Evolutionary conservation across 805 yeast genomes (phyloP).

Genomic region (Candida manassasensis): DNA sequence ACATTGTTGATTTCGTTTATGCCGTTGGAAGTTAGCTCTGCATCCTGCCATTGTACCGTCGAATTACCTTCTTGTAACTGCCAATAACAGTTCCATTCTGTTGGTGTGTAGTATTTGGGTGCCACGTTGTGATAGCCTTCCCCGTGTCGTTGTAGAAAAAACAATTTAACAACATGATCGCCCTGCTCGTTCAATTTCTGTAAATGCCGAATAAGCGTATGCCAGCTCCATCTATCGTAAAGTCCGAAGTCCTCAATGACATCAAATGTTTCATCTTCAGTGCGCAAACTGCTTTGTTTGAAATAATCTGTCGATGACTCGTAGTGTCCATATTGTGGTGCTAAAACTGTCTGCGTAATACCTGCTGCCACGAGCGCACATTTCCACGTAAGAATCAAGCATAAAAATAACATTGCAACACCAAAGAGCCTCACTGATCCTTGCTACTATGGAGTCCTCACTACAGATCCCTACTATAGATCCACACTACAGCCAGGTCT

Average conservation of each 20-base stretch:
- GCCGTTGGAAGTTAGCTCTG: constrained; percentile 23
- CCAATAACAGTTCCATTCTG: constrained; percentile 26
- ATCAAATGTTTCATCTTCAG: constrained; percentile 13
- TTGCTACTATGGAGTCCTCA: no score
- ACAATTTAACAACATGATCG: constrained; percentile 14
- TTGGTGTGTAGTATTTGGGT: constrained; percentile 7
- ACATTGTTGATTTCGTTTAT: constrained; percentile 13
- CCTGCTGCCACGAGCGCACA: no score
- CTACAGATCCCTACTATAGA: no score
- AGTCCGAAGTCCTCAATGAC: constrained; percentile 21
- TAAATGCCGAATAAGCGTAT: constrained; percentile 13
- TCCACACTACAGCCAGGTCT: no score
- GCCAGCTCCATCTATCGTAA: constrained; percentile 17
- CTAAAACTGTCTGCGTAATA: no score
- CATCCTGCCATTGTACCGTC: constrained; percentile 27
- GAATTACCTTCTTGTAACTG: constrained; percentile 18
- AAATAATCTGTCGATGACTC: constrained; percentile 5
- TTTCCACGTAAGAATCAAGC: no score
- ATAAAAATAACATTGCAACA: no score
- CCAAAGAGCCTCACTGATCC: no score
- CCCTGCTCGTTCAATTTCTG: constrained; percentile 6
- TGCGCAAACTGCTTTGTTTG: constrained; percentile 8
- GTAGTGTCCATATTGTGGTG: neutral
- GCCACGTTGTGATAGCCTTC: constrained; percentile 28
- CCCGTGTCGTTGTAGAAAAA: constrained; percentile 30